These are phyloP conservation scores for Colletotrichum acutatum DNA, from an alignment of 2,329 filamentous ascomycete genomes.

Conservation along the genomic window DNA sequence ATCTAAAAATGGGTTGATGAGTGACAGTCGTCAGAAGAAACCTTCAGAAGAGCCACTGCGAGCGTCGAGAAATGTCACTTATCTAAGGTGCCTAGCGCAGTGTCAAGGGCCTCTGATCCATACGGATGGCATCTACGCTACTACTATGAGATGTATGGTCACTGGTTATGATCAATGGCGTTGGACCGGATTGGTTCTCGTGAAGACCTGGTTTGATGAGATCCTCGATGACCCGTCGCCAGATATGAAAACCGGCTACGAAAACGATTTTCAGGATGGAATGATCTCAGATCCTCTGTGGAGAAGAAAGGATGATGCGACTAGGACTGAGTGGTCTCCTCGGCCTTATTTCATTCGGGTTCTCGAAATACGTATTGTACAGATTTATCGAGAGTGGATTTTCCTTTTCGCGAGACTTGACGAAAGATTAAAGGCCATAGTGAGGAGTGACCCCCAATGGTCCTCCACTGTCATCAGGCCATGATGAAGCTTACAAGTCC, in stretches of 20 bases:
- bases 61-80: not conserved
- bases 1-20: not conserved
- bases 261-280: not conserved
- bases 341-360: not conserved
- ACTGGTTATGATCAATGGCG: not conserved
- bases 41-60: not conserved
- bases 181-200: not conserved
- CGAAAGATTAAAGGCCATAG: not conserved
- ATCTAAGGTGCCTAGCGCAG: not conserved
- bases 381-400: not conserved
- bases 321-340: not conserved
- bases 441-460: not conserved
- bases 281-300: not conserved
- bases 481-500: no score
- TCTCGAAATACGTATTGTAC: not conserved
- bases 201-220: conserved; percentile 4
- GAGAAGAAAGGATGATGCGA: not conserved
- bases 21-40: not conserved
- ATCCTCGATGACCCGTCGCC: not conserved
- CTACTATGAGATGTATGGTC: not conserved
- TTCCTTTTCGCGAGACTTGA: not conserved
- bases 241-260: conserved; percentile 2
- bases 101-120: rapidly evolving
- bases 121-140: not conserved
- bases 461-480: not conserved